phyloP scores from a whole-genome alignment of 2,329 filamentous ascomycete genomes.

The Diatrype stigma region DNA sequence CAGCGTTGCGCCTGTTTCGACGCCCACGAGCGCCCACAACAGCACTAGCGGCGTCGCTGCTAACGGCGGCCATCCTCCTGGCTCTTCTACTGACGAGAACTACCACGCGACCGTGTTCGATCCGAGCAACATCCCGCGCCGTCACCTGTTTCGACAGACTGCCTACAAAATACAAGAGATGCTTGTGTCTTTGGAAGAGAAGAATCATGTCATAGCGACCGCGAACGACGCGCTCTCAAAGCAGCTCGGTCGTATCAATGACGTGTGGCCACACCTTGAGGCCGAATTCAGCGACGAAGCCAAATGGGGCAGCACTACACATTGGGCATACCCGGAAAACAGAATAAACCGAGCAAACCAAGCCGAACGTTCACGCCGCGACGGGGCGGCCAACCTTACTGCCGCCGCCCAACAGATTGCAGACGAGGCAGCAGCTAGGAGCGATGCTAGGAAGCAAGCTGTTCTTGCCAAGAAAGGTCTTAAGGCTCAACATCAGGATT shows the following conservation, averaged over 20 bases:
- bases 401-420: constrained; percentile 74
- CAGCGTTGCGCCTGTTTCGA: constrained; percentile 38
- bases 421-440: constrained; percentile 77
- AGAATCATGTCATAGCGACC: constrained; percentile 92
- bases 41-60: constrained; percentile 39
- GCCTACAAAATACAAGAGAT: constrained; percentile 77
- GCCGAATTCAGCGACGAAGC: constrained; percentile 91
- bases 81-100: constrained; percentile 40
- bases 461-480: constrained; percentile 71
- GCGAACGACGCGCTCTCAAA: constrained; percentile 85
- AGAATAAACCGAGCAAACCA: constrained; percentile 62
- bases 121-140: constrained; percentile 57
- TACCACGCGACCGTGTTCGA: constrained; percentile 45
- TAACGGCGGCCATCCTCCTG: constrained; percentile 32
- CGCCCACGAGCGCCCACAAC: constrained; percentile 46
- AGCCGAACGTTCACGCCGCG: constrained; percentile 71
- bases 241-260: constrained; percentile 79
- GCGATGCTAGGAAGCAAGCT: constrained; percentile 80
- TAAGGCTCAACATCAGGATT: constrained; percentile 66
- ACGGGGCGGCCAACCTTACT: constrained; percentile 73
- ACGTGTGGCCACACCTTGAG: constrained; percentile 81
- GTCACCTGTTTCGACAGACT: constrained; percentile 73
- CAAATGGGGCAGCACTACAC: constrained; percentile 82
- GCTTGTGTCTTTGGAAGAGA: constrained; percentile 89
- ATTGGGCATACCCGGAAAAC: constrained; percentile 94